A percentile compares a stretch with the other conserved stretches of the same genome.
phyloP scores from a whole-genome alignment of 208 protist genomes.

The Dictyostelium gargantuum region DNA sequence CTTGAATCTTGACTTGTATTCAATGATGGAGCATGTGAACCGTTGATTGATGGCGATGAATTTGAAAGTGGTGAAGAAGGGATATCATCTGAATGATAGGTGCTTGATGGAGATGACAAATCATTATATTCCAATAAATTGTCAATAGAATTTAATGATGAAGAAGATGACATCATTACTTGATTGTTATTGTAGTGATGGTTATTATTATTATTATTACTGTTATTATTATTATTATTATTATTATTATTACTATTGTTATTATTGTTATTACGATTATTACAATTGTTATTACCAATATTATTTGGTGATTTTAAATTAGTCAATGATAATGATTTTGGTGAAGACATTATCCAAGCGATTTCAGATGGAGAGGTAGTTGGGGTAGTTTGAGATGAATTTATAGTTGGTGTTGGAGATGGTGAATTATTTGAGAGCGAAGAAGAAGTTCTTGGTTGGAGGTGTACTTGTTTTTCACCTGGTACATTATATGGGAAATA shows the following conservation, averaged over 20 bases:
- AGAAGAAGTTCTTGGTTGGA: not conserved
- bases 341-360: not conserved
- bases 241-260: not conserved
- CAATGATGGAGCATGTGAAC: not conserved
- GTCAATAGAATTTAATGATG: not conserved
- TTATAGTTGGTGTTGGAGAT: not conserved
- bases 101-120: not conserved
- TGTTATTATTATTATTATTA: not conserved
- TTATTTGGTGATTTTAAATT: not conserved
- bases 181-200: not conserved
- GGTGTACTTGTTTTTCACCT: not conserved
- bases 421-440: not conserved
- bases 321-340: not conserved
- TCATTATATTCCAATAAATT: not conserved
- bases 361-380: constrained; percentile 5
- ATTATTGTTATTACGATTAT: not conserved
- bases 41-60: not conserved
- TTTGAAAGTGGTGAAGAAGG: not conserved
- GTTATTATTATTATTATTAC: not conserved
- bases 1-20: not conserved
- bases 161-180: not conserved
- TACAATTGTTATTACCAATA: not conserved
- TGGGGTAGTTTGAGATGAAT: not conserved
- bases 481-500: not conserved
- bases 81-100: not conserved